Evolutionary conservation across 441 rosid species (phyloP).

Genomic region (Manihot esculenta): DNA sequence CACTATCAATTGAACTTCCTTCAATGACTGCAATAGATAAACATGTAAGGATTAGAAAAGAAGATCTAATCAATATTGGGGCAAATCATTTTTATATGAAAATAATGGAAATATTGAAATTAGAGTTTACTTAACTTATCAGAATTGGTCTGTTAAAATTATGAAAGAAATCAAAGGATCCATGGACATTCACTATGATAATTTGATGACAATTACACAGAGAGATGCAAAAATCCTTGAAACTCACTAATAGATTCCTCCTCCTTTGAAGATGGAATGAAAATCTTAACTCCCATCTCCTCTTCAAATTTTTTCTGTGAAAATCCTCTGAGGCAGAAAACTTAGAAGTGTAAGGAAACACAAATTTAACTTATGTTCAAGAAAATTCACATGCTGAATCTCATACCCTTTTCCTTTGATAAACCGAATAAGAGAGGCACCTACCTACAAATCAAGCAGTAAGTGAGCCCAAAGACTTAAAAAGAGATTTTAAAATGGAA

Average conservation of each 20-base stretch:
- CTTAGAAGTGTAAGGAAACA: slow-evolving; percentile 22
- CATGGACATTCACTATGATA: not conserved
- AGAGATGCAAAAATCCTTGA: slow-evolving; percentile 4
- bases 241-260: slow-evolving; percentile 67
- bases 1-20: slow-evolving; percentile 58
- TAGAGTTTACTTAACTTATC: not conserved
- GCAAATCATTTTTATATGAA: not conserved
- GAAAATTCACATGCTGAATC: slow-evolving; percentile 23
- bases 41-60: slow-evolving; percentile 13
- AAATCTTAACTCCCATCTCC: slow-evolving; percentile 72
- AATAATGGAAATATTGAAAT: not conserved
- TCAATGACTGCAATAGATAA: slow-evolving; percentile 56
- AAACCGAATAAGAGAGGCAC: slow-evolving; percentile 72
- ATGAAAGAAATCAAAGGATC: not conserved
- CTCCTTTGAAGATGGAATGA: slow-evolving; percentile 59
- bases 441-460: slow-evolving; percentile 53
- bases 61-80: slow-evolving; percentile 6
- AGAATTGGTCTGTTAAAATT: not conserved
- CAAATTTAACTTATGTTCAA: slow-evolving; percentile 12
- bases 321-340: slow-evolving; percentile 51
- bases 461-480: slow-evolving; percentile 1
- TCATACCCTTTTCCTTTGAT: slow-evolving; percentile 75
- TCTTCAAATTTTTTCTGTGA: slow-evolving; percentile 66
- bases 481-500: not conserved
- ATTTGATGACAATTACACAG: not conserved